Evolutionary conservation across 2,329 filamentous ascomycete genomes (phyloP).

Genomic region (Fusarium drepaniforme): DNA sequence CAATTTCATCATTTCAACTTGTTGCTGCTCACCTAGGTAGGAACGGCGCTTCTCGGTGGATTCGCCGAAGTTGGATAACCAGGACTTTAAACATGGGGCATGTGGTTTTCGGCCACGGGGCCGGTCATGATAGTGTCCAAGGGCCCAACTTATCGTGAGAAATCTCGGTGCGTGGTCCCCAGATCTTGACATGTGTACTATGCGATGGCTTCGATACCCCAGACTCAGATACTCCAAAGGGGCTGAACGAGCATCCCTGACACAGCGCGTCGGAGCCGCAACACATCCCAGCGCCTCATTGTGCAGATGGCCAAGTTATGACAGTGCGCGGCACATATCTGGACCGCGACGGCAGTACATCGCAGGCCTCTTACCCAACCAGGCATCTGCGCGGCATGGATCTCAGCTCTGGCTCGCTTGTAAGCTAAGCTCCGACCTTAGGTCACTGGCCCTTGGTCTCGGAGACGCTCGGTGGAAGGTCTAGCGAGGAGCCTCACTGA

Average conservation of each 20-base stretch:
- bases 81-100: too few relatives aligned
- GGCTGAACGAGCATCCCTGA: conserved; percentile 17
- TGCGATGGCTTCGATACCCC: conserved; percentile 17
- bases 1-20: conserved; percentile 5
- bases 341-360: background rate
- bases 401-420: conserved; percentile 11
- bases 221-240: conserved; percentile 16
- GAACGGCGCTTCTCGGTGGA: background rate
- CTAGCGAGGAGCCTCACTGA: background rate
- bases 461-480: conserved; percentile 2
- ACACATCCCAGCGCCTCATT: conserved; percentile 3
- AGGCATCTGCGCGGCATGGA: background rate
- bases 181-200: conserved; percentile 30
- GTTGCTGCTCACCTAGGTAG: conserved; percentile 9
- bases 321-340: background rate
- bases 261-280: conserved; percentile 35
- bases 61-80: background rate
- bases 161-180: conserved; percentile 17
- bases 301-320: conserved; percentile 9
- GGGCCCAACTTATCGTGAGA: background rate
- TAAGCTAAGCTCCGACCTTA: conserved; percentile 12
- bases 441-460: conserved; percentile 11
- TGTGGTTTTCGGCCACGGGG: too few relatives aligned
- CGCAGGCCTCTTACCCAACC: background rate
- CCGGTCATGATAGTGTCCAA: too few relatives aligned